Conservation (phyloP, 2,329 filamentous ascomycete species). For the Dichotomopilus funicola region DNA sequence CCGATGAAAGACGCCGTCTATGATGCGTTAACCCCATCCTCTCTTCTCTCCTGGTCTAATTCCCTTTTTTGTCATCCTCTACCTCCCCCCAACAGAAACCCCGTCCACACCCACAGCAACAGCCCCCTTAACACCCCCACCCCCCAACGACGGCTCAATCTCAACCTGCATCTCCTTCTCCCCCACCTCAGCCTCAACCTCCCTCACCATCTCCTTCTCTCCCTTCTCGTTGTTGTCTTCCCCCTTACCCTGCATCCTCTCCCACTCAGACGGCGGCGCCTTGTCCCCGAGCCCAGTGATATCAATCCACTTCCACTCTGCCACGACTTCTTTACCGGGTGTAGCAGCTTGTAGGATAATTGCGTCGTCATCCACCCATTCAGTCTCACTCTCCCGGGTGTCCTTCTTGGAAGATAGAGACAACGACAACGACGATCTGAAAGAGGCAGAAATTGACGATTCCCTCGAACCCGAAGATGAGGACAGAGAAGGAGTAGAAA, state of each 20-base stretch:
- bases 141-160: conserved; percentile 18
- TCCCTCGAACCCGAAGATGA: no score
- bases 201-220: not conserved
- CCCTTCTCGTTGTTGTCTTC: not conserved
- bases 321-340: conserved; percentile 26
- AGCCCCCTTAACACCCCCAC: not conserved
- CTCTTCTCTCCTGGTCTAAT: no score
- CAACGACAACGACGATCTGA: no score
- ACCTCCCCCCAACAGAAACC: no score
- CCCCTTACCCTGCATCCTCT: conserved; percentile 1
- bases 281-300: conserved; percentile 42
- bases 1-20: not conserved
- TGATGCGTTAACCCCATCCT: not conserved
- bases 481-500: no score
- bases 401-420: no score
- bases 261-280: conserved; percentile 18
- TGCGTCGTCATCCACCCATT: conserved; percentile 41
- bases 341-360: conserved; percentile 41
- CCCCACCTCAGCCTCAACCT: conserved; percentile 9
- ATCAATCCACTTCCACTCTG: conserved; percentile 48
- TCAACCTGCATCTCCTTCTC: conserved; percentile 19
- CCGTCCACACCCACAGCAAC: not conserved
- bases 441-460: no score
- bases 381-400: conserved; percentile 16
- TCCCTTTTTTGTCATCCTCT: not conserved